phyloP scores from a whole-genome alignment of 352 stramenopile species.

The Phytopythium litorale region DNA sequence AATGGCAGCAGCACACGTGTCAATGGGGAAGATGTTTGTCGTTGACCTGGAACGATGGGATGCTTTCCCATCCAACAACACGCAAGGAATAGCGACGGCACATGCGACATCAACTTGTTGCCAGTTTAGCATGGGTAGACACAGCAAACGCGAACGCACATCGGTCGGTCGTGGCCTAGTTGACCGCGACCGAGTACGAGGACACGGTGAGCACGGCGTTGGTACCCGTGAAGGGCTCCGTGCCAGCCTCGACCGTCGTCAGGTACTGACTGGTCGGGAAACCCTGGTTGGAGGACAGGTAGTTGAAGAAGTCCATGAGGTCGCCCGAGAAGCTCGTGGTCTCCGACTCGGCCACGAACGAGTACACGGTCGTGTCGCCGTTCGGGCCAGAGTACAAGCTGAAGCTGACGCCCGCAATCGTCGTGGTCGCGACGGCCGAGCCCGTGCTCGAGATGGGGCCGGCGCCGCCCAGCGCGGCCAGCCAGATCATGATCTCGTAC shows the following conservation, averaged over 20 bases:
- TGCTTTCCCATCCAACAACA: too few relatives aligned
- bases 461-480: constrained; percentile 25
- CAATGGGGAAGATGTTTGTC: too few relatives aligned
- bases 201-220: constrained; percentile 28
- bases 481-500: constrained; percentile 37
- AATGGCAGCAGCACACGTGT: too few relatives aligned
- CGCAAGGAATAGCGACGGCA: not conserved
- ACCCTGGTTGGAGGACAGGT: constrained; percentile 24
- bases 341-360: constrained; percentile 22
- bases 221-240: constrained; percentile 27
- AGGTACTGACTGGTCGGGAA: constrained; percentile 25
- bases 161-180: not conserved
- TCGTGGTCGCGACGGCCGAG: constrained; percentile 23
- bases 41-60: too few relatives aligned
- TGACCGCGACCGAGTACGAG: constrained; percentile 8
- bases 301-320: constrained; percentile 27
- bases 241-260: constrained; percentile 22
- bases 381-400: constrained; percentile 32
- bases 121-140: not conserved
- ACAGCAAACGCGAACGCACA: not conserved
- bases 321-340: constrained; percentile 21
- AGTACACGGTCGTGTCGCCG: constrained; percentile 30
- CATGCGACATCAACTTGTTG: not conserved
- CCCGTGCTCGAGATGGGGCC: constrained; percentile 28
- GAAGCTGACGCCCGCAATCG: constrained; percentile 23